A percentile compares a stretch with the other conserved stretches of the same genome.
These are phyloP conservation scores for Aspergillus incahuasiensis DNA, from an alignment of 495 filamentous ascomycete genomes.

Conservation along the genomic window DNA sequence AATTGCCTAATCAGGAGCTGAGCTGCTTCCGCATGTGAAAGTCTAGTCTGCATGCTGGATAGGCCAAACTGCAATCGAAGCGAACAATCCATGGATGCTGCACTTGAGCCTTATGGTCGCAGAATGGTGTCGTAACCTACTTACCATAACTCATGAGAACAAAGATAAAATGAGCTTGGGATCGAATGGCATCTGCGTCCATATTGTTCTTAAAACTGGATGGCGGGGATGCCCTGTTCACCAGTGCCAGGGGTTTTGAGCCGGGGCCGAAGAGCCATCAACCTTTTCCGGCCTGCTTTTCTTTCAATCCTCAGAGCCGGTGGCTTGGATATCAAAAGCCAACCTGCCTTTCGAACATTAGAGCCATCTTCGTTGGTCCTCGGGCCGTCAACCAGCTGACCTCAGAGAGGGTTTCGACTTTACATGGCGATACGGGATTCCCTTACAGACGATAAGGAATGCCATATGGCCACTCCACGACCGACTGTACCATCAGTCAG, in stretches of 20 bases:
- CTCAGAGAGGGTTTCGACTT: not conserved
- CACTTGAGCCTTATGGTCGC: not conserved
- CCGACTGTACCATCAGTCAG: too few species aligned
- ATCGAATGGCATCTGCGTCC: not conserved
- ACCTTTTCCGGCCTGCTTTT: not conserved
- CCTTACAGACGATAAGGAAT: too few species aligned
- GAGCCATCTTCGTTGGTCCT: not conserved
- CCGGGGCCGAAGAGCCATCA: not conserved
- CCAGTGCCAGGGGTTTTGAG: not conserved
- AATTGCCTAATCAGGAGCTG: not conserved
- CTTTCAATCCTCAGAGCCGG: not conserved
- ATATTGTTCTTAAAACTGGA: not conserved
- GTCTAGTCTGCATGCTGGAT: not conserved
- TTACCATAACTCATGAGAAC: not conserved
- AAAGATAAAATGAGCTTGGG: not conserved
- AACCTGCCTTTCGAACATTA: not conserved
- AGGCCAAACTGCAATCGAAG: not conserved
- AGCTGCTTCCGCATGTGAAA: not conserved
- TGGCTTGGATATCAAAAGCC: not conserved
- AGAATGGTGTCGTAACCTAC: slow-evolving; percentile 3
- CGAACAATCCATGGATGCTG: not conserved
- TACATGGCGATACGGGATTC: not conserved
- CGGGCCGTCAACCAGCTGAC: not conserved
- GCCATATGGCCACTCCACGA: too few species aligned
- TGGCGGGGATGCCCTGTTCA: not conserved